Conservation (phyloP, 73 alveolate species). For the Paramecium primaurelia region DNA sequence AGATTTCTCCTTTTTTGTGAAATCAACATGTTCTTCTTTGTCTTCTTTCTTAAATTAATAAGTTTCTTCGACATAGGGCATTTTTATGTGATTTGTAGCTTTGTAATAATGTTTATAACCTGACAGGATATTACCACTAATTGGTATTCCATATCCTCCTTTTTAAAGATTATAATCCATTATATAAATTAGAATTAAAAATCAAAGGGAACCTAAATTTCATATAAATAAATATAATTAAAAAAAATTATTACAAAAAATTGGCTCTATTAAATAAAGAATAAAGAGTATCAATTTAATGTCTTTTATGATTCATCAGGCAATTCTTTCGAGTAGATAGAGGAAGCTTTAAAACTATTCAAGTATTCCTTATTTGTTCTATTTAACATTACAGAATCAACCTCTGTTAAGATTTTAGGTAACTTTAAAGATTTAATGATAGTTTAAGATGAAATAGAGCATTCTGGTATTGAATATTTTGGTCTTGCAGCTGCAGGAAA, state of each 20-base stretch:
- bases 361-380: not conserved
- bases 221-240: no score
- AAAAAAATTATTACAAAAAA: not conserved
- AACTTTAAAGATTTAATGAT: not conserved
- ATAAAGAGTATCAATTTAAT: not conserved
- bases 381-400: constrained; percentile 14
- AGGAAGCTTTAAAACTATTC: not conserved
- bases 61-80: not conserved
- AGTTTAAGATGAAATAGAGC: not conserved
- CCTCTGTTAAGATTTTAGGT: constrained; percentile 30
- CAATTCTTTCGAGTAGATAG: not conserved
- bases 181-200: not conserved
- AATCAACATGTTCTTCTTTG: not conserved
- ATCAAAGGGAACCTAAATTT: no score
- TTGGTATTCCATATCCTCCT: constrained; percentile 7
- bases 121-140: not conserved
- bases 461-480: constrained; percentile 14
- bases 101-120: not conserved
- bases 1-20: not conserved
- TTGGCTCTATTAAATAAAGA: not conserved
- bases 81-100: not conserved
- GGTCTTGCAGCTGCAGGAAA: constrained; percentile 39
- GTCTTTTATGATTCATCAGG: not conserved
- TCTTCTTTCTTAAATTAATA: not conserved
- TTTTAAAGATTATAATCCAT: not conserved